Base-by-base conservation (phyloP, 2,329 filamentous ascomycete genomes). In the Microdochium nivale region DNA sequence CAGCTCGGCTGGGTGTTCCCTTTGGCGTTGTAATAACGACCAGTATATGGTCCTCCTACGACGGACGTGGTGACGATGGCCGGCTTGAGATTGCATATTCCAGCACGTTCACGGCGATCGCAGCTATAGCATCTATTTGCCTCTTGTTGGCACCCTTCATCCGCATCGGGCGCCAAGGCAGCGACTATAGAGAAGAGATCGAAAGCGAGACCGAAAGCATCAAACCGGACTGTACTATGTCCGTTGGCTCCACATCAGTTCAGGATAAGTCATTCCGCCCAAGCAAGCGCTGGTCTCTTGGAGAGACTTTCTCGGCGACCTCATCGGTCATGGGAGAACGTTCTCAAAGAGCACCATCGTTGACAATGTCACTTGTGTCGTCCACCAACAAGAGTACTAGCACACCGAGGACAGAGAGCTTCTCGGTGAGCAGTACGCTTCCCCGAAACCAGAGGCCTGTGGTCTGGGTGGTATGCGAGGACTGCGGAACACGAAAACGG, bases 381-480 rank as follows among this genome's bases (percentile, higher is more conserved):
- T 62, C 59, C 16, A 63, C 60, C 4, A 52, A 52, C 37, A 57
- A 51, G 48, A 60, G 58, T n/a, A 58, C 51, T 46, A 57, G 63
- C 32, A 58, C 59, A 16, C 54, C 53, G 3, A 56, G 51, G 24
- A 58, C 60, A 14, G 57, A 58, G 23, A 59, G 54, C 25, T 53
- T 60, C 25, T 53, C 59, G 3, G 57, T 54, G 50, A 60, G 56
- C 3, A 58, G 25, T 56, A 54, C 30, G 59, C 56, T 2, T 56
- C 52, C 51, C 58, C 56, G 19, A 56, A 58, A n/a, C 59, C 57
- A 23, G 24, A 58, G 61, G 32, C 60, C 57, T 23, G 56, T 65
- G 2, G 61, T 65, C 23, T 66, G 63, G 62, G 57, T 65, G n/a
- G 61, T 65, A 11, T 66, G 63, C 49, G 60, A 66, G 48, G 62